Evolutionary conservation across 306 rosid genomes (phyloP).

Genomic region (Chamaecrista fasciculata): DNA sequence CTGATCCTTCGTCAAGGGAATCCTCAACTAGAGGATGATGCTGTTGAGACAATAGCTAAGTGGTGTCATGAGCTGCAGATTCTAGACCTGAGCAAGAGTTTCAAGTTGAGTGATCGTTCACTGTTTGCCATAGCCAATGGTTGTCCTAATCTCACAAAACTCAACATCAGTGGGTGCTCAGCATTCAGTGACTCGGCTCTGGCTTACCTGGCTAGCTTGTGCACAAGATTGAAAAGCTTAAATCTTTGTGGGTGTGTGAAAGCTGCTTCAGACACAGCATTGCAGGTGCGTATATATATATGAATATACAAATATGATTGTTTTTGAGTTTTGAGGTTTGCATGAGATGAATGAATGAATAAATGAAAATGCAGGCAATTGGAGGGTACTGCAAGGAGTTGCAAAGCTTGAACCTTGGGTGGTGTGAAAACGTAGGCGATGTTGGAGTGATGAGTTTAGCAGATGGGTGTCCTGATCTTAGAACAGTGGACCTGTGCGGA

Average conservation of each 20-base stretch:
- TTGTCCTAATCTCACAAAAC: constrained; percentile 64
- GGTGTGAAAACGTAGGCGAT: constrained; percentile 86
- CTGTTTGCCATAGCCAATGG: constrained; percentile 69
- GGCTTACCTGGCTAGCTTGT: constrained; percentile 70
- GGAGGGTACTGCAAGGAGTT: constrained; percentile 74
- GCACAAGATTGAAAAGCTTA: constrained; percentile 62
- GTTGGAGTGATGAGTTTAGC: constrained; percentile 87
- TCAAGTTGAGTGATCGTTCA: constrained; percentile 77
- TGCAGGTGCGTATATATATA: constrained; percentile 53
- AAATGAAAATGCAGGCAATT: constrained; percentile 72
- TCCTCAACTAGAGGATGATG: constrained; percentile 77
- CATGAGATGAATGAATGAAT: too few relatives aligned
- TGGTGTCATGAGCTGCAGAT: constrained; percentile 79
- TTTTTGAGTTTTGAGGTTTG: too few relatives aligned
- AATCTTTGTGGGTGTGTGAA: constrained; percentile 88
- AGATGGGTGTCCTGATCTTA: constrained; percentile 85
- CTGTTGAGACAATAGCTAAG: constrained; percentile 69
- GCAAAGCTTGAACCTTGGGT: constrained; percentile 83
- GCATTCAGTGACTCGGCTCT: constrained; percentile 74
- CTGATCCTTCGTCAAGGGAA: constrained; percentile 83
- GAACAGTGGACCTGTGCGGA: constrained; percentile 78
- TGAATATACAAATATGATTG: too few relatives aligned
- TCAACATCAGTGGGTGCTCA: constrained; percentile 83
- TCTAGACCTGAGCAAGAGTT: constrained; percentile 95
- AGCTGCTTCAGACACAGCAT: constrained; percentile 78